phyloP scores from a whole-genome alignment of 768 basidiomycete genomes.

The Dendrothele bispora region DNA sequence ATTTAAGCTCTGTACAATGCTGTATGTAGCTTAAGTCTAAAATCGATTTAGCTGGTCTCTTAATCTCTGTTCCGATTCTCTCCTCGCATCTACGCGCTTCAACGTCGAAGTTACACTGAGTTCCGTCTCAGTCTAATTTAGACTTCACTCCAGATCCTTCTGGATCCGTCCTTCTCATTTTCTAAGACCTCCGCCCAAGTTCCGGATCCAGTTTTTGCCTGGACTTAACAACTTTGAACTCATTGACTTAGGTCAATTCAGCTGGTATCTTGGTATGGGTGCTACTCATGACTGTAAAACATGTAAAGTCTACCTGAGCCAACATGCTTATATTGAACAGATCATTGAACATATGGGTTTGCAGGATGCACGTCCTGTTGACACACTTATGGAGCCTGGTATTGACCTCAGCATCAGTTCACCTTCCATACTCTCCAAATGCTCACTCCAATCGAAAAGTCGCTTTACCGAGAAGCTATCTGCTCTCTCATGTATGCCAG shows the following conservation, averaged over 20 bases:
- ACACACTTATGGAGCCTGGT: constrained; percentile 25
- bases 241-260: constrained; percentile 24
- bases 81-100: too few relatives aligned
- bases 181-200: too few relatives aligned
- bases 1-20: too few relatives aligned
- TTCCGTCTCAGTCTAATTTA: too few relatives aligned
- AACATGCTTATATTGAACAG: constrained; percentile 21
- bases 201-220: too few relatives aligned
- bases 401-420: constrained; percentile 14
- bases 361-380: constrained; percentile 17
- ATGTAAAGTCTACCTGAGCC: constrained; percentile 21
- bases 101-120: too few relatives aligned
- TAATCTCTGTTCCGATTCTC: too few relatives aligned
- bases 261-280: constrained; percentile 27
- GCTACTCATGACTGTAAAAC: constrained; percentile 16
- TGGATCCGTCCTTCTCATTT: too few relatives aligned
- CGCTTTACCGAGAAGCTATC: constrained; percentile 9
- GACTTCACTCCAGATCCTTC: too few relatives aligned
- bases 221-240: too few relatives aligned
- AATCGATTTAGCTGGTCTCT: too few relatives aligned
- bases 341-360: constrained; percentile 20
- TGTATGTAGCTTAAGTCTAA: too few relatives aligned
- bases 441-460: constrained; percentile 7
- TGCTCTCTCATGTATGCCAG: constrained; percentile 14
- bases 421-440: constrained; percentile 9